Conservation (phyloP, 768 basidiomycete species). For the Nidularia sp. region DNA sequence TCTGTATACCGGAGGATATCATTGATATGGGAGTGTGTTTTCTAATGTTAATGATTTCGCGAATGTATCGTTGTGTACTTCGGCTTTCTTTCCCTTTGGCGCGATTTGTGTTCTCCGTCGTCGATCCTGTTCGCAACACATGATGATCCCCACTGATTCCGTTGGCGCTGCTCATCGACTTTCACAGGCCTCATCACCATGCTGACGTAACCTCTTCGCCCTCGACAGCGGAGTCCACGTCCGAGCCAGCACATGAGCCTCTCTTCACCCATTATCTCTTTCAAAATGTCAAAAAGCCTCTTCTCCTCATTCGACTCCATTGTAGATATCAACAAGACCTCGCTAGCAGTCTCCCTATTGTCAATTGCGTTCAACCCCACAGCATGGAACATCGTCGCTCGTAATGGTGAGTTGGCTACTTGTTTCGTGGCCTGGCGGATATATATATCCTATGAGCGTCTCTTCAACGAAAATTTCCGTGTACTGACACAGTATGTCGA, state of each 20-base stretch:
- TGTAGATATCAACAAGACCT: conserved; percentile 61
- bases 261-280: neutral
- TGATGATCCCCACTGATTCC: too few relatives aligned
- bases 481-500: neutral
- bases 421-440: neutral
- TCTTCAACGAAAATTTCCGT: neutral
- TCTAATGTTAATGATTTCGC: too few relatives aligned
- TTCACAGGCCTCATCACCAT: too few relatives aligned
- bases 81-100: too few relatives aligned
- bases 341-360: conserved; percentile 61
- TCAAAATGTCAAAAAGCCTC: conserved; percentile 1
- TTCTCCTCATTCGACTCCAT: conserved; percentile 10
- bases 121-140: too few relatives aligned
- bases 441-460: neutral
- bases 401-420: conserved; percentile 65
- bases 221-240: neutral
- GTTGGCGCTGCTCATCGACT: too few relatives aligned
- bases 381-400: conserved; percentile 94
- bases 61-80: too few relatives aligned
- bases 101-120: too few relatives aligned
- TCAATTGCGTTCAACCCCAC: conserved; percentile 87
- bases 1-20: too few relatives aligned
- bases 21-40: too few relatives aligned
- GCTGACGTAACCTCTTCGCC: neutral
- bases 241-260: neutral